These are phyloP conservation scores for Cicer pinnatifidum DNA, from an alignment of 306 rosid genomes.

Conservation along the genomic window DNA sequence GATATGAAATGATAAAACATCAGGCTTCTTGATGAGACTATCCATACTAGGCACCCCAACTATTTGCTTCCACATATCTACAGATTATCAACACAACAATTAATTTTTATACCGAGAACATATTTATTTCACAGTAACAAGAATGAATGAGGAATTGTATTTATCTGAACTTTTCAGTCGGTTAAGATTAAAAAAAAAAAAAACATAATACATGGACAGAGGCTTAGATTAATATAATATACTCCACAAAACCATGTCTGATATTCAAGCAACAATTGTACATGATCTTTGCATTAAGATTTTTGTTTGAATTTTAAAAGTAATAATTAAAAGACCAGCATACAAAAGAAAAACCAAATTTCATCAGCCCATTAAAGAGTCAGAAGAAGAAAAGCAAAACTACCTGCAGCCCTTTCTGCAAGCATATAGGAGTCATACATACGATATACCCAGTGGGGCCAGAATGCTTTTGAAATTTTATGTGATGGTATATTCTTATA, in stretches of 20 bases:
- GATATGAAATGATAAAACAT: conserved; percentile 74
- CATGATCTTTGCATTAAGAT: conserved; percentile 26
- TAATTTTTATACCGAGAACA: conserved; percentile 32
- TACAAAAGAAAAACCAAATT: conserved; percentile 5
- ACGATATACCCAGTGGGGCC: conserved; percentile 85
- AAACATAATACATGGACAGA: conserved; percentile 15
- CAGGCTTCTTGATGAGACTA: conserved; percentile 79
- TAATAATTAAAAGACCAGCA: conserved; percentile 31
- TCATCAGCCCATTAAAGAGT: conserved; percentile 27
- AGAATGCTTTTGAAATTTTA: conserved; percentile 70
- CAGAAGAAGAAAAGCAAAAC: conserved; percentile 42
- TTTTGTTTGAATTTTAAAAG: conserved; percentile 35
- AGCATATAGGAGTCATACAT: conserved; percentile 92
- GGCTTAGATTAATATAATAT: neutral
- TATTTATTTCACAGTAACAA: conserved; percentile 30
- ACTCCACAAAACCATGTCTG: conserved; percentile 16
- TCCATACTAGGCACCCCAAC: conserved; percentile 84
- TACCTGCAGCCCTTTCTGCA: conserved; percentile 89
- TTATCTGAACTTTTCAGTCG: conserved; percentile 8
- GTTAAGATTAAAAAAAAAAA: neutral
- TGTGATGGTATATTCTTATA: conserved; percentile 47
- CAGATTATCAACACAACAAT: conserved; percentile 41
- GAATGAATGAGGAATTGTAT: neutral
- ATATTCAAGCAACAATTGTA: conserved; percentile 8
- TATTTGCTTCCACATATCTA: conserved; percentile 93